Base-by-base conservation (phyloP, 176 grass and related monocot genomes). In the Ampelocalamus luodianensis region DNA sequence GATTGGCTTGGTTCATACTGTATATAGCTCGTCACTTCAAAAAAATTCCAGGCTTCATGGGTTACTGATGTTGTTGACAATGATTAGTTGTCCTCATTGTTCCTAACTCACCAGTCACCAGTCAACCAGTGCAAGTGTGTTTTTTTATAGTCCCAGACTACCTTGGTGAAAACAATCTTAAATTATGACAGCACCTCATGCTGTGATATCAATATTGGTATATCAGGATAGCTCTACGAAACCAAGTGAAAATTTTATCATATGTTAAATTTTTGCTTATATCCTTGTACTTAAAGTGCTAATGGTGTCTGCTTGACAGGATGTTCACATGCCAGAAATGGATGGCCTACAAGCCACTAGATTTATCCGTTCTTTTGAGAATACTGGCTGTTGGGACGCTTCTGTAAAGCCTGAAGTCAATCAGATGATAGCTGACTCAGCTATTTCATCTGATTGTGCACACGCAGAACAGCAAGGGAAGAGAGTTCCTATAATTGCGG, bases 321-420 rank as follows among this genome's bases (percentile, higher is more conserved):
- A 97, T 93, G 91, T 97, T 77, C 89, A 89, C 82, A 97, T 97
- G 95, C 95, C 93, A 85, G 85, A 91, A 88, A 95, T 97, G 95
- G 93, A 97, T 86, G 95, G 95, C 23, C 72, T 97, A 71, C 90
- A 97, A 97, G 95, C 95, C 76, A 95, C 95, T 73, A 95, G 65
- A 83, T 89, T 90, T 73, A 95, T 97, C 72, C 95, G 95, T 76
- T 79, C 72, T 24, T 97, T 95, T 11, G 95, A 97, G 84, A 88
- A 85, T 77, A 93, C 81, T 67, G 95, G 95, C 62, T 85, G 26
- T 82, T 97, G 95, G 95, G 91, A 97, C 20, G 8, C 85, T 74
- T 93, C 93, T 81, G 87, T 97, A 80, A 75, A 77, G 18, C 81
- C 84, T 66, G 84, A 87, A 90, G 74, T 71, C 39, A 67, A 95